Base-by-base conservation (phyloP, 2,329 filamentous ascomycete species). In the Colletotrichum ledebouriae region DNA sequence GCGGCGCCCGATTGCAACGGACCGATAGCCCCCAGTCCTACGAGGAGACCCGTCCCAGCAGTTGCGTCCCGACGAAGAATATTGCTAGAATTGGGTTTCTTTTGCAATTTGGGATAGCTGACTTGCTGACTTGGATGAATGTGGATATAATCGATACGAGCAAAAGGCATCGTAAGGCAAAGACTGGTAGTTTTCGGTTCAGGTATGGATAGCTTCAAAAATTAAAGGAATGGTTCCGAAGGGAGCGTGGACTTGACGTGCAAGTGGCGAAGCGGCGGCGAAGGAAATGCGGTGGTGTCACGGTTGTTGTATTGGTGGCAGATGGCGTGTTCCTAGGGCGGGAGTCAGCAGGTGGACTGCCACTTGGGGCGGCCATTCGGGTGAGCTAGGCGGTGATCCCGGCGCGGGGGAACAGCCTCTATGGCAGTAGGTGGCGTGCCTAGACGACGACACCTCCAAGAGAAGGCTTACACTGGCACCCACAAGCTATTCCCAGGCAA, bases 361-460 rank as follows among this genome's bases (percentile, higher is more conserved):
- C 29, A 55, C 47, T 17, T 64, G 33, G 46, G 37, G 53, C 37
- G 39, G 53, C 22, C 9, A 13, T 59, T 55, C 47, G 41, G 55
- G 41, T 25, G 53, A 46, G 59, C 47, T 59, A 39, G 34, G 37
- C 17, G 61, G 33, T 65, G 47, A 59, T 64, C 10, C n/a, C 33
- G 61, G 61, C 59, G 65, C 62, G 49, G 64, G 65, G 41, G 52
- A 33, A 60, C 66, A 60, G 66, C 61, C 66, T 59, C 64, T 67
- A 46, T 20, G 17, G 65, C 59, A 47, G 33, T 64, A 55, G 61
- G 47, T 65, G 65, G 47, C 55, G 61, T 68, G 49, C 61, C 66
- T 34, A 68, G 61, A 65, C 66, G 44, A 68, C 61, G 47, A 65
- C 66, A 68, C 61, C 49, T 60, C 55, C 49, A 49, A 33, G 42